Base-by-base conservation (phyloP, 2,329 filamentous ascomycete genomes). In the Arachnomyces sp. region DNA sequence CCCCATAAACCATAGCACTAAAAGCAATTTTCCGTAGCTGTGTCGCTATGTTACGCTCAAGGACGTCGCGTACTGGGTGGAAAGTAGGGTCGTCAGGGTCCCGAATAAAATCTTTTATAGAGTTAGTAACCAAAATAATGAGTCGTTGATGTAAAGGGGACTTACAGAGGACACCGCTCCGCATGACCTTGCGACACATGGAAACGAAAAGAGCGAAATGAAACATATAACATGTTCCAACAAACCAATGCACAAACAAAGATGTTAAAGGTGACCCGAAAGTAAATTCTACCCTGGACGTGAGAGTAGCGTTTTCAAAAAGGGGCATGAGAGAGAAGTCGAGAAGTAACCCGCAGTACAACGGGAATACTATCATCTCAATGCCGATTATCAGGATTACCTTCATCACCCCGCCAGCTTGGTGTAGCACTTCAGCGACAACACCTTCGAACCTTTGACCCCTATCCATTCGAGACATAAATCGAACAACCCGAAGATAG, bases 181-280 rank as follows among this genome's bases (percentile, higher is more conserved):
- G 82, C 82, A 98, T 86, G 44, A 96, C 95, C 68, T 95, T 95
- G 47, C 92, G 82, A 64, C 92, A 98, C 89, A 98, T 96, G 42
- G 89, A 93, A 13, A 98, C 92, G 59, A 98, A 98, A 3, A 98
- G 75, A 4, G 92, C 92, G 60, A 98, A 98, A 60, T 98, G 92
- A 67, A 98, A 98, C 93, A 98, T 98, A 64, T 98, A 98, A 47
- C 89, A 94, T 3, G 92, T 98, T 36, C 92, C 92, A 42, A 95
- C 83, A 57, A 98, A 98, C 92, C 92, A 98, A 61, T 98, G 92
- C 38, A 96, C 84, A 60, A 98, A 98, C 11, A 93, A 78, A 11
- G 90, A 95, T 1, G 88, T 95, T 50, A 90, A 75, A 0, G 92
- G 92, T 45, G 83, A 87, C 45, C 79, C 73, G 40, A 78, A 69